Evolutionary conservation across 345 rosid genomes (phyloP).

Genomic region (Eucalyptus urophylla): DNA sequence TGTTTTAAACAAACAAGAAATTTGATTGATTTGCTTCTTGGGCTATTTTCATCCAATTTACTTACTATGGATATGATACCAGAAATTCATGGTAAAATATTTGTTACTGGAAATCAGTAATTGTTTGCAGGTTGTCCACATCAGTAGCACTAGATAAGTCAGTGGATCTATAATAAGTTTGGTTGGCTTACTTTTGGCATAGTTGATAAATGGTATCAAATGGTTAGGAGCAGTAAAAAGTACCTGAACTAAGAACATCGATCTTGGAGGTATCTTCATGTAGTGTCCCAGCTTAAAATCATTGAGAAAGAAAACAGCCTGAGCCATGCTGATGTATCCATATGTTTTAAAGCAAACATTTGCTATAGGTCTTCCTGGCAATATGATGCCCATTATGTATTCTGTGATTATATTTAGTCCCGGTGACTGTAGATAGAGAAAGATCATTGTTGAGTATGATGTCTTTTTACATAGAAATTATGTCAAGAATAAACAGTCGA

Average conservation of each 20-base stretch:
- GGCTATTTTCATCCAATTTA: neutral
- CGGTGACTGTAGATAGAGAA: slow-evolving; percentile 41
- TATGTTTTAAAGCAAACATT: slow-evolving; percentile 85
- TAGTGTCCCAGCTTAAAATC: slow-evolving; percentile 96
- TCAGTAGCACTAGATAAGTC: neutral
- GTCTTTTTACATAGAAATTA: neutral
- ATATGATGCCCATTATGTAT: slow-evolving; percentile 73
- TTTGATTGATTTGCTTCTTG: neutral
- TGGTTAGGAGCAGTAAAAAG: neutral
- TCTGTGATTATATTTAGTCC: slow-evolving; percentile 87
- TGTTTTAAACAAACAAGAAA: neutral
- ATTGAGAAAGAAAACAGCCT: slow-evolving; percentile 79
- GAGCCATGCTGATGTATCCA: slow-evolving; percentile 90
- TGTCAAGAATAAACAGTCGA: neutral
- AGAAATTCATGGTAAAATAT: neutral
- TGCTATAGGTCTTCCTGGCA: slow-evolving; percentile 86
- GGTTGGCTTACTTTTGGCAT: neutral
- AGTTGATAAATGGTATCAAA: neutral
- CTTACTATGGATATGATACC: neutral
- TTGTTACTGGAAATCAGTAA: neutral
- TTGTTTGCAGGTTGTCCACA: neutral
- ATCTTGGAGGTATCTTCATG: slow-evolving; percentile 93
- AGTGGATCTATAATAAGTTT: neutral
- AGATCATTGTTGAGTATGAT: neutral
- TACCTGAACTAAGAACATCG: slow-evolving; percentile 96